Conservation (phyloP, 176 grass and related monocot genomes). For the Oryza meyeriana region DNA sequence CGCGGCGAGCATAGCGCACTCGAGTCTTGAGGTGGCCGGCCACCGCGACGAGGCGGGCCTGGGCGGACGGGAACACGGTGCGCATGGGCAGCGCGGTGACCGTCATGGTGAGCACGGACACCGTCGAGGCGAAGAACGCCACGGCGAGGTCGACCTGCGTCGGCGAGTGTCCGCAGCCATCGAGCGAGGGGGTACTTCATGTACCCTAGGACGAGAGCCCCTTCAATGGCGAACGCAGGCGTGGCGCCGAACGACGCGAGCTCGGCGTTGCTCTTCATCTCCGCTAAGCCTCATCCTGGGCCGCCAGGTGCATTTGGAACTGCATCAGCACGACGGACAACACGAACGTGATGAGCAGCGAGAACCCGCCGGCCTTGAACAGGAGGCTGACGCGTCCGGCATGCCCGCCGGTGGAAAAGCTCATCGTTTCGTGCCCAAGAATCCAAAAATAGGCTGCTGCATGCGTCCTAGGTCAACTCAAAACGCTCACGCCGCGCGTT, state of each 20-base stretch:
- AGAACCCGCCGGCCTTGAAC: too few species aligned
- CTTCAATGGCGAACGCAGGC: neutral
- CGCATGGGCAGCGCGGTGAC: slow-evolving; percentile 4
- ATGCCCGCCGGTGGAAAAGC: too few species aligned
- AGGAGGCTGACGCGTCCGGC: too few species aligned
- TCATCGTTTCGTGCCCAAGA: too few species aligned
- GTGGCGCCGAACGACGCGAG: neutral
- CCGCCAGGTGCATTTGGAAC: neutral
- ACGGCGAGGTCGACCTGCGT: neutral
- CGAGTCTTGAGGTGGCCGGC: neutral
- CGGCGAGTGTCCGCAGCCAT: neutral
- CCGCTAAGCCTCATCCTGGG: slow-evolving; percentile 4
- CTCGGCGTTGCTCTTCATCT: neutral
- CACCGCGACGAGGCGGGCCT: neutral
- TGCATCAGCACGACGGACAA: too few species aligned
- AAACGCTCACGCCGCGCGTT: too few species aligned
- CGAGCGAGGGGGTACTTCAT: neutral
- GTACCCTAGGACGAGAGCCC: neutral
- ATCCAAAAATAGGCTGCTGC: too few species aligned
- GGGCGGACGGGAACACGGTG: neutral
- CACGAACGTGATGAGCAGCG: too few species aligned
- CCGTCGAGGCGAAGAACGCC: slow-evolving; percentile 1
- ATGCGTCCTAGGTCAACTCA: too few species aligned
- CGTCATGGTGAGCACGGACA: slow-evolving; percentile 5
- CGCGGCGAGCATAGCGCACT: neutral